A percentile compares a stretch with the other conserved stretches of the same genome.
Evolutionary conservation across 768 basidiomycete genomes (phyloP).

Genomic region (Pleurotus tuoliensis): DNA sequence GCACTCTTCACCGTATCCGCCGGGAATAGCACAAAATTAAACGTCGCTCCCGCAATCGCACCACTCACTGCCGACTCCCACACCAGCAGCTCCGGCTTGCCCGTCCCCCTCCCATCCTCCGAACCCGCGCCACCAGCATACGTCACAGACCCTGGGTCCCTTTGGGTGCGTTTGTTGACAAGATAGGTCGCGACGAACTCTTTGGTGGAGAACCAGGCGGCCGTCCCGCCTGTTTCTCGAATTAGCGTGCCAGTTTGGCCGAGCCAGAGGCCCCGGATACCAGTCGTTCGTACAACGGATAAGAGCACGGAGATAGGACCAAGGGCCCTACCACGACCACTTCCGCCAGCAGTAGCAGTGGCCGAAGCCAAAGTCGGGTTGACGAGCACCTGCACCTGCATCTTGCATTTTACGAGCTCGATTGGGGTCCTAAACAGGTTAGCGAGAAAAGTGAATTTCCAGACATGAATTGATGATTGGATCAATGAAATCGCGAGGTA

Average conservation of each 20-base stretch:
- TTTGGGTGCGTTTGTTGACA: constrained; percentile 38
- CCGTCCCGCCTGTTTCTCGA: constrained; percentile 81
- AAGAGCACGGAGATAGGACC: constrained; percentile 68
- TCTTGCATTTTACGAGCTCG: constrained; percentile 94
- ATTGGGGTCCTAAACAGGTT: constrained; percentile 45
- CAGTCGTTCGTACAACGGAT: constrained; percentile 48
- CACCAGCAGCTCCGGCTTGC: constrained; percentile 34
- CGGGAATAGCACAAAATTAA: constrained; percentile 82
- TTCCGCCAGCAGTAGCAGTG: not conserved
- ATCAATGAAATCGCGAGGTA: constrained; percentile 9
- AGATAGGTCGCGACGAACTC: constrained; percentile 69
- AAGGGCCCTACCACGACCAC: constrained; percentile 5
- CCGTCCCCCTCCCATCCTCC: not conserved
- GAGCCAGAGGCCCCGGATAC: constrained; percentile 75
- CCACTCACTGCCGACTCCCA: constrained; percentile 82
- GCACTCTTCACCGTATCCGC: constrained; percentile 89
- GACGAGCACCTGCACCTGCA: constrained; percentile 86
- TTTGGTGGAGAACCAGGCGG: constrained; percentile 86
- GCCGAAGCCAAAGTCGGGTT: not conserved
- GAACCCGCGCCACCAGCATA: not conserved
- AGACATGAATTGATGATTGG: too few species aligned
- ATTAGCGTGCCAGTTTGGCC: constrained; percentile 85
- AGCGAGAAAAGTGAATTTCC: not conserved
- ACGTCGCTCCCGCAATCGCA: constrained; percentile 73
- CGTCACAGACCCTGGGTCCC: constrained; percentile 12